phyloP scores from a whole-genome alignment of 805 yeast genomes.

The Jamesozyma jinghongensis region DNA sequence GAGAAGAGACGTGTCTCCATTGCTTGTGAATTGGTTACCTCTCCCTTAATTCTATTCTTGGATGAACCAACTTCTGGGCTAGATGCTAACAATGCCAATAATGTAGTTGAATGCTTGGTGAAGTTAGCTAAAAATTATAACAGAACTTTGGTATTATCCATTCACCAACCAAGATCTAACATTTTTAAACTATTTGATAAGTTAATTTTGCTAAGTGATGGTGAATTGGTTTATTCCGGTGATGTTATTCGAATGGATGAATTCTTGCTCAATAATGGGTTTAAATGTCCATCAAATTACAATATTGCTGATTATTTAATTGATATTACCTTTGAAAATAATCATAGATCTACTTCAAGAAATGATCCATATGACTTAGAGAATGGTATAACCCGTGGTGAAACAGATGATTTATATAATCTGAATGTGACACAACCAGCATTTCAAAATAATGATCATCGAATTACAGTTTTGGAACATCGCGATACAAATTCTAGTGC shows the following conservation, averaged over 20 bases:
- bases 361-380: not conserved
- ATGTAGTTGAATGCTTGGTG: constrained; percentile 79
- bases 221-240: constrained; percentile 82
- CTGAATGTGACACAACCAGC: too few relatives aligned
- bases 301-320: constrained; percentile 90
- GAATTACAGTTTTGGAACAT: not conserved
- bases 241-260: constrained; percentile 65
- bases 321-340: constrained; percentile 70
- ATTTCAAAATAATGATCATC: too few relatives aligned
- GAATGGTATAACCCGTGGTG: not conserved
- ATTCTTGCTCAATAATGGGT: constrained; percentile 68
- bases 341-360: not conserved
- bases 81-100: constrained; percentile 87
- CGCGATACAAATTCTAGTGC: constrained; percentile 16
- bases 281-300: constrained; percentile 77
- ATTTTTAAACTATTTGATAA: constrained; percentile 87
- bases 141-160: constrained; percentile 85
- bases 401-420: too few relatives aligned
- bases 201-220: constrained; percentile 70
- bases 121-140: constrained; percentile 69
- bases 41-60: constrained; percentile 71
- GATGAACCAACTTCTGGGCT: constrained; percentile 96
- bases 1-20: constrained; percentile 86
- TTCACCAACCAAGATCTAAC: constrained; percentile 95
- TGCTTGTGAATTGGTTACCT: constrained; percentile 86